Percentiles rank a stretch among this genome's conserved stretches.
These are phyloP conservation scores for Diplodia mutila DNA, from an alignment of 2,329 filamentous ascomycete species.

Conservation along the genomic window DNA sequence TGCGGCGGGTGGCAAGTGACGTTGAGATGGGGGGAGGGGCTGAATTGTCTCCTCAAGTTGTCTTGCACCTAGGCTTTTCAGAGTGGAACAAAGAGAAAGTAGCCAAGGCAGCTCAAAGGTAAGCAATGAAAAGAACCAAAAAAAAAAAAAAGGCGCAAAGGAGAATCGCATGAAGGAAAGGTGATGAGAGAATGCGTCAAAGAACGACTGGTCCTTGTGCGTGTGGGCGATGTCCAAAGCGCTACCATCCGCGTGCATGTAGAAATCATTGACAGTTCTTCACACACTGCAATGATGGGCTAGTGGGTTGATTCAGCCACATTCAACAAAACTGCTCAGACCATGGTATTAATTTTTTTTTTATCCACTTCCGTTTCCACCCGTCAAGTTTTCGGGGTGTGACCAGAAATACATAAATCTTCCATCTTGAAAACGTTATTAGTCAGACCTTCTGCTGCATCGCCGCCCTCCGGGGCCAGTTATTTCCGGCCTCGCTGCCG, in stretches of 20 bases:
- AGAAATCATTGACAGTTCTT: not conserved
- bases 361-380: not conserved
- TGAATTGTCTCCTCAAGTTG: too few relatives aligned
- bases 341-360: not conserved
- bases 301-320: not conserved
- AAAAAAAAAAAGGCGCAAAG: too few relatives aligned
- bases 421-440: not conserved
- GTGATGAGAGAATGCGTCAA: too few relatives aligned
- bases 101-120: too few relatives aligned
- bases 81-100: too few relatives aligned
- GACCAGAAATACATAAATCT: not conserved
- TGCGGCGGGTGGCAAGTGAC: too few relatives aligned
- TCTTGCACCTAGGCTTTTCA: too few relatives aligned
- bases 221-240: not conserved
- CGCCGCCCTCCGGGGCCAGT: not conserved
- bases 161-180: too few relatives aligned
- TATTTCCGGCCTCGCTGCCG: not conserved
- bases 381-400: not conserved
- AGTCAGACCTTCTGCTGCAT: not conserved
- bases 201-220: too few relatives aligned
- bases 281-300: not conserved
- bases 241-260: not conserved
- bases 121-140: too few relatives aligned
- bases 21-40: too few relatives aligned
- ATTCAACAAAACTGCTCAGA: not conserved